Evolutionary conservation across 768 basidiomycete genomes (phyloP).

Genomic region (Astraeus odoratus): DNA sequence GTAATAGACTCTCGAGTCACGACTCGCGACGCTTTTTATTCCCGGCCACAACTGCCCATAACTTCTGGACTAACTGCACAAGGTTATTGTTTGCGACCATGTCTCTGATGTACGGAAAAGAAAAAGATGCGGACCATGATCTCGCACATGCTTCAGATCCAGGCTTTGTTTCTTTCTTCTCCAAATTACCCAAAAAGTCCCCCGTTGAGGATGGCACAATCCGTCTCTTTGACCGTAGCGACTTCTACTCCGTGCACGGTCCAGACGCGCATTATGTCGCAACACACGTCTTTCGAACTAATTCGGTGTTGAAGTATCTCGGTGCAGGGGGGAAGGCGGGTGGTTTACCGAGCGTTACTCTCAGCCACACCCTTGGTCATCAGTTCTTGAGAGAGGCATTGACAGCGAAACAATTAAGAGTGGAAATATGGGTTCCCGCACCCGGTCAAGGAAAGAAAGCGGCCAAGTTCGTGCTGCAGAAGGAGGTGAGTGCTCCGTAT

Average conservation of each 20-base stretch:
- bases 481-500: conserved; percentile 48
- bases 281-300: conserved; percentile 75
- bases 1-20: too few species aligned
- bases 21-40: too few species aligned
- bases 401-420: conserved; percentile 81
- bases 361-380: conserved; percentile 73
- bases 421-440: conserved; percentile 86
- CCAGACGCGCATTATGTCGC: conserved; percentile 86
- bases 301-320: conserved; percentile 88
- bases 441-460: conserved; percentile 68
- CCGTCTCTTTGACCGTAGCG: conserved; percentile 79
- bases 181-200: conserved; percentile 53
- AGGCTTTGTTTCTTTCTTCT: conserved; percentile 71
- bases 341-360: conserved; percentile 68
- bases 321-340: conserved; percentile 54
- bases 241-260: conserved; percentile 87
- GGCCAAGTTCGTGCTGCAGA: conserved; percentile 69
- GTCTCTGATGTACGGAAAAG: conserved; percentile 61
- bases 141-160: conserved; percentile 63
- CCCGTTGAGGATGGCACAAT: conserved; percentile 72
- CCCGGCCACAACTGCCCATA: too few species aligned
- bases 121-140: conserved; percentile 45
- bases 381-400: conserved; percentile 82
- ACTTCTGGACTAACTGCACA: too few species aligned
- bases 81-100: conserved; percentile 26